A percentile compares a stretch with the other conserved stretches of the same genome.
Conservation (phyloP, 2,329 filamentous ascomycete genomes). For the Diatrype stigma region DNA sequence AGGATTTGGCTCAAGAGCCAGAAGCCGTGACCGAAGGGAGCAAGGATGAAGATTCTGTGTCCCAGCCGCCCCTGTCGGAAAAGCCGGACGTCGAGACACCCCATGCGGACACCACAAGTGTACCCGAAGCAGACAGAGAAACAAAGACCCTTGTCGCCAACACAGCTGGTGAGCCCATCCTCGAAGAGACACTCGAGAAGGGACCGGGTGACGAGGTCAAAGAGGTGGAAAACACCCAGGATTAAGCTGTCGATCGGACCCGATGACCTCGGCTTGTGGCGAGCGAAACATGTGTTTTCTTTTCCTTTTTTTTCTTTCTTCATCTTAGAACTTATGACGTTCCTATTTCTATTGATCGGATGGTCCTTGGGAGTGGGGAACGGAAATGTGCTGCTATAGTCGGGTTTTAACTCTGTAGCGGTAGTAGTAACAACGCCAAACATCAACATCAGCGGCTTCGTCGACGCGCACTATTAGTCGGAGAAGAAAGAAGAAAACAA, state of each 20-base stretch:
- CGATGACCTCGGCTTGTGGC: no score
- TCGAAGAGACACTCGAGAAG: constrained; percentile 26
- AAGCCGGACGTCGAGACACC: constrained; percentile 2
- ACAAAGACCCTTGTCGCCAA: constrained; percentile 27
- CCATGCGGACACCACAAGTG: constrained; percentile 6
- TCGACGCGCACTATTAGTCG: no score
- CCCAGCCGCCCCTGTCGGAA: constrained; percentile 2
- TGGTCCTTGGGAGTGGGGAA: no score
- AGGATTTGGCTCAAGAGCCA: constrained; percentile 2
- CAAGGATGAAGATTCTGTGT: constrained; percentile 1
- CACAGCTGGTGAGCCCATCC: constrained; percentile 26
- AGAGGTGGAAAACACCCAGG: constrained; percentile 21
- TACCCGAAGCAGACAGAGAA: constrained; percentile 17
- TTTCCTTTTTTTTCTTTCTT: constrained; percentile 4
- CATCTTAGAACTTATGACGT: no score
- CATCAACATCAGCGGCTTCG: no score
- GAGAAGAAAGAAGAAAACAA: no score
- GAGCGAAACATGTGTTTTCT: constrained; percentile 10
- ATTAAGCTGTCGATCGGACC: constrained; percentile 21
- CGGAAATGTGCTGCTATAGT: no score
- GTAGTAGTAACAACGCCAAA: no score
- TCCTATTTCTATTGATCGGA: no score
- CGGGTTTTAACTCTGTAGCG: no score
- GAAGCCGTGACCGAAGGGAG: constrained; percentile 6
- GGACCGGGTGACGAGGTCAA: constrained; percentile 24